A percentile compares a stretch with the other conserved stretches of the same genome.
These are phyloP conservation scores for Entomortierella parvispora DNA, from an alignment of 192 early-diverging fungal genomes.

Conservation along the genomic window DNA sequence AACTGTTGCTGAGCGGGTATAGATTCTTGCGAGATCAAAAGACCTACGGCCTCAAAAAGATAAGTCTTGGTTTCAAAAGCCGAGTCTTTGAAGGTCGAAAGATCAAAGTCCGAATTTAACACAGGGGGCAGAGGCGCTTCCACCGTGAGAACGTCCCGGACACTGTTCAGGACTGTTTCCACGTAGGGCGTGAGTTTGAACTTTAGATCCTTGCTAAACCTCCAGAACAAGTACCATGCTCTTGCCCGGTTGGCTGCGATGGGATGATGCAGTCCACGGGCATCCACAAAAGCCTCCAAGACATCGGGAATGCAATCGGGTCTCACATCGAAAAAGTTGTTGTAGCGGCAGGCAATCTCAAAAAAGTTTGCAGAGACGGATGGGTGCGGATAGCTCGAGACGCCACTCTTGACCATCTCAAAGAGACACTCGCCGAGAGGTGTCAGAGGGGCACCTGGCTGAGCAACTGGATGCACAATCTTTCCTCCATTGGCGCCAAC, in stretches of 20 bases:
- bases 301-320: conserved; percentile 72
- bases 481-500: conserved; percentile 47
- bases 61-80: conserved; percentile 79
- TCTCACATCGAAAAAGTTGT: conserved; percentile 74
- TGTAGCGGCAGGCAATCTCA: conserved; percentile 77
- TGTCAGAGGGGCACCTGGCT: conserved; percentile 39
- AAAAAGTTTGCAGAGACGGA: conserved; percentile 78
- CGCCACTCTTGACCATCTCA: conserved; percentile 58
- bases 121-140: conserved; percentile 66
- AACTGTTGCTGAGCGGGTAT: conserved; percentile 76
- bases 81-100: conserved; percentile 57
- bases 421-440: conserved; percentile 45
- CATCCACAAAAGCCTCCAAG: conserved; percentile 80
- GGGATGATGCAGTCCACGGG: conserved; percentile 80
- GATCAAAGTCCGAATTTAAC: conserved; percentile 55
- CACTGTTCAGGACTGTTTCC: conserved; percentile 67
- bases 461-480: conserved; percentile 30
- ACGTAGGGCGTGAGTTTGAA: conserved; percentile 67
- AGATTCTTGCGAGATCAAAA: conserved; percentile 83
- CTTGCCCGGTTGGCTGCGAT: conserved; percentile 75
- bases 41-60: conserved; percentile 93
- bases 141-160: conserved; percentile 79
- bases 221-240: conserved; percentile 89
- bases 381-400: conserved; percentile 79
- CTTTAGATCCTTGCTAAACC: conserved; percentile 80